phyloP scores from a whole-genome alignment of 2,329 filamentous ascomycete genomes.

The Talaromyces marneffei region DNA sequence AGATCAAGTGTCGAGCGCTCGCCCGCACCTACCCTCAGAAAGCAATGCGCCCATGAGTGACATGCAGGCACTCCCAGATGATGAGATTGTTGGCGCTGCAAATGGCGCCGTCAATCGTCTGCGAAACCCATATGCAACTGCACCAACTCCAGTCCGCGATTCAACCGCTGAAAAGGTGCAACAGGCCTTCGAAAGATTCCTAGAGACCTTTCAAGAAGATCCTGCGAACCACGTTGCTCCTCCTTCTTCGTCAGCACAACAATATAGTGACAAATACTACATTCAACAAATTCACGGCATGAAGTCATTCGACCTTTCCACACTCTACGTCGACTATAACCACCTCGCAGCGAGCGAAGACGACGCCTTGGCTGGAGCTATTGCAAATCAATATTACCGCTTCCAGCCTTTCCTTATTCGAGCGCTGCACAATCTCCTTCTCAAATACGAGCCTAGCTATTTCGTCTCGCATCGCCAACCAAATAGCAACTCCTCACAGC shows the following conservation, averaged over 20 bases:
- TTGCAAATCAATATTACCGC: constrained; percentile 88
- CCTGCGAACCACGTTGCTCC: constrained; percentile 28
- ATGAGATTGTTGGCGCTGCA: constrained; percentile 52
- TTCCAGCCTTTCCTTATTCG: constrained; percentile 87
- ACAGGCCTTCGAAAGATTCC: constrained; percentile 56
- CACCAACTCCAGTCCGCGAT: constrained; percentile 56
- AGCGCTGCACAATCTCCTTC: constrained; percentile 85
- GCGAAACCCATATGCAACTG: constrained; percentile 45
- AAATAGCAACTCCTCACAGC: constrained; percentile 60
- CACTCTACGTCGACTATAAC: constrained; percentile 63
- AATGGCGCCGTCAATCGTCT: constrained; percentile 46
- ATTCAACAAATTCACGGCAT: constrained; percentile 61
- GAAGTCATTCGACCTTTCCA: constrained; percentile 56
- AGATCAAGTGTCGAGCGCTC: constrained; percentile 47
- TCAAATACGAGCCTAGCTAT: constrained; percentile 89
- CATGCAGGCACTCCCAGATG: constrained; percentile 54
- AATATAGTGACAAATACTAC: constrained; percentile 59
- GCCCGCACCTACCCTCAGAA: constrained; percentile 48
- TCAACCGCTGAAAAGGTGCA: constrained; percentile 58
- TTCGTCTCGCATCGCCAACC: constrained; percentile 88
- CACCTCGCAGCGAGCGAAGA: constrained; percentile 74
- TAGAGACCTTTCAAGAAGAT: constrained; percentile 58
- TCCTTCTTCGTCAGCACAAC: constrained; percentile 49
- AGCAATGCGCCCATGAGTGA: constrained; percentile 52
- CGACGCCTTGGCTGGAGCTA: constrained; percentile 74